phyloP scores from a whole-genome alignment of 2,329 filamentous ascomycete genomes.

The Dichotomopilus funicola region DNA sequence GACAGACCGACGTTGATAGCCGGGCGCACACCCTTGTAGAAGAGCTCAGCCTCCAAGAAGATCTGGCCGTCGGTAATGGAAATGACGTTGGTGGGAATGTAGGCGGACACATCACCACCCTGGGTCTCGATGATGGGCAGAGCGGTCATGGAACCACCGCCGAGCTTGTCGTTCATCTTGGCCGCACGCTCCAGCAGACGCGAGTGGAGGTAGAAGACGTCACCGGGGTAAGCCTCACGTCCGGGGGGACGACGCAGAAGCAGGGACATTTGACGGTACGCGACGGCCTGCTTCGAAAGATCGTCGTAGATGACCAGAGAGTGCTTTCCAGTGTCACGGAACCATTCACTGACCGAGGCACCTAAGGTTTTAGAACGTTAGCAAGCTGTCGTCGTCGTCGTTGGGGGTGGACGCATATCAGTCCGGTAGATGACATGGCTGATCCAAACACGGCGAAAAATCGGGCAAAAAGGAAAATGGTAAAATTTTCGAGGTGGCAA shows the following conservation, averaged over 20 bases:
- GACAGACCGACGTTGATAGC: constrained; percentile 99
- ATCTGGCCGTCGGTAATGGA: constrained; percentile 99
- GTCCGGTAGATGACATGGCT: no score
- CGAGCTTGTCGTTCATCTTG: constrained; percentile 96
- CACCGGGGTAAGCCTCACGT: constrained; percentile 98
- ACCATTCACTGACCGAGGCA: constrained; percentile 49
- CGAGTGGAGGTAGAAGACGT: constrained; percentile 99
- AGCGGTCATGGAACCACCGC: constrained; percentile 93
- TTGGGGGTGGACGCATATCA: background rate
- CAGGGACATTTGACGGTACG: constrained; percentile 98
- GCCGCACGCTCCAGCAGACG: constrained; percentile 98
- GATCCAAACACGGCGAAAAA: background rate
- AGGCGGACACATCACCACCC: constrained; percentile 99
- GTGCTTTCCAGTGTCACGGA: constrained; percentile 82
- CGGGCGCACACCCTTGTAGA: constrained; percentile 99
- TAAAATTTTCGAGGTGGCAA: no score
- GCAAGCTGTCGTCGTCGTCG: background rate
- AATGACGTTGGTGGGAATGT: constrained; percentile 99
- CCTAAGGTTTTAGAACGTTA: background rate
- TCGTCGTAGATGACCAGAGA: constrained; percentile 89
- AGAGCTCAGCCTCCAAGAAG: constrained; percentile 98
- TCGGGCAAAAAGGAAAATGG: background rate
- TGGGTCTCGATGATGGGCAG: constrained; percentile 98
- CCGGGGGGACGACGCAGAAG: constrained; percentile 95
- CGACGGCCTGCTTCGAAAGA: constrained; percentile 95